phyloP scores from a whole-genome alignment of 768 basidiomycete species.

The Russula sp. region DNA sequence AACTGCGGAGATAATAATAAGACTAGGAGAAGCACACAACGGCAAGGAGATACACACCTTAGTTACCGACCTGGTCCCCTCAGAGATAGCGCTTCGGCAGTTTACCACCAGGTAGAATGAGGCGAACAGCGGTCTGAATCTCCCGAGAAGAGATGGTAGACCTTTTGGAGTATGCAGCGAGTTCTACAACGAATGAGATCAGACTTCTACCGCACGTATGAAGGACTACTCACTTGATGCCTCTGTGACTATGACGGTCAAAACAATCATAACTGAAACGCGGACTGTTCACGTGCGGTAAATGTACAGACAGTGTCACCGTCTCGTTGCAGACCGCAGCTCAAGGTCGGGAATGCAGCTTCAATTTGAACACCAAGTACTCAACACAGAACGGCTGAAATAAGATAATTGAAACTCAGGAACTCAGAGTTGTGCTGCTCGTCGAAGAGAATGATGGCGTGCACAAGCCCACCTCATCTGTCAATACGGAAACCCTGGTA shows the following conservation, averaged over 20 bases:
- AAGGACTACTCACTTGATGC: conserved; percentile 65
- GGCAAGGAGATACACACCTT: conserved; percentile 35
- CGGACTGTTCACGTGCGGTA: no score
- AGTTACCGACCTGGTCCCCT: conserved; percentile 76
- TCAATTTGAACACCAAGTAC: not conserved
- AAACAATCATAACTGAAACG: no score
- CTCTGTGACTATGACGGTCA: conserved; percentile 36
- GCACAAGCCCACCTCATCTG: conserved; percentile 3
- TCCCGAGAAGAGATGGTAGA: conserved; percentile 99
- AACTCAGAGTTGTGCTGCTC: not conserved
- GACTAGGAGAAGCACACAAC: not conserved
- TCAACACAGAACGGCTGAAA: not conserved
- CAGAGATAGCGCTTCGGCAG: conserved; percentile 98
- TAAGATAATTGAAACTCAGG: not conserved
- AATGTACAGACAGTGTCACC: no score
- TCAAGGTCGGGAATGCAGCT: no score
- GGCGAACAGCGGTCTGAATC: conserved; percentile 93
- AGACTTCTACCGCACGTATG: not conserved
- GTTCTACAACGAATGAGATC: conserved; percentile 46
- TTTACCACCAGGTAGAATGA: conserved; percentile 96
- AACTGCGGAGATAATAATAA: conserved; percentile 18
- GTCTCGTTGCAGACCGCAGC: no score
- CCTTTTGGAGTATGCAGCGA: conserved; percentile 97
- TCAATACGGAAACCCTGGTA: conserved; percentile 22
- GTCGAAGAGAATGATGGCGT: not conserved